phyloP scores from a whole-genome alignment of 352 stramenopile species.

The Phytopythium litorale region DNA sequence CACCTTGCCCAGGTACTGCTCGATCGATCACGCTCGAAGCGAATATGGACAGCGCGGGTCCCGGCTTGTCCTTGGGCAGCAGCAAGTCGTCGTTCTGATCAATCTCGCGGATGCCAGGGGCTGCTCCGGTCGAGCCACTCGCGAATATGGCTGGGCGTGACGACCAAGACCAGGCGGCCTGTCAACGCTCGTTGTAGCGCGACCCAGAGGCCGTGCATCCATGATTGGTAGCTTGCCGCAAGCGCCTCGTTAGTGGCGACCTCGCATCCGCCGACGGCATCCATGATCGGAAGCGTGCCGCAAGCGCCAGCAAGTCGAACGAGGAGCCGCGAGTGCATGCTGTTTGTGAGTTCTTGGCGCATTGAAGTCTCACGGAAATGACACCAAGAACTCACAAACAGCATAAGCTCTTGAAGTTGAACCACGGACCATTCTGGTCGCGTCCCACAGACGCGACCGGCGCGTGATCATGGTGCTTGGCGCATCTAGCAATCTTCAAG shows the following conservation, averaged over 20 bases:
- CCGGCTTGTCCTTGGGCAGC: constrained; percentile 42
- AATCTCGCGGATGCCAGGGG: constrained; percentile 55
- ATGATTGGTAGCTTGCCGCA: too few species aligned
- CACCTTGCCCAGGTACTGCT: constrained; percentile 81
- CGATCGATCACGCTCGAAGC: constrained; percentile 85
- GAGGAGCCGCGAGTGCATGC: constrained; percentile 29
- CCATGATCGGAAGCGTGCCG: too few species aligned
- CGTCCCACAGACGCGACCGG: too few species aligned
- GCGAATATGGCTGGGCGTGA: constrained; percentile 75
- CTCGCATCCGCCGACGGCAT: constrained; percentile 65
- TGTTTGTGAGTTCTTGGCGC: too few species aligned
- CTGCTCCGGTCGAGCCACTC: constrained; percentile 73
- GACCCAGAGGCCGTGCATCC: constrained; percentile 78
- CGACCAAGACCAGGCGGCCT: constrained; percentile 72
- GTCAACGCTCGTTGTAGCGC: constrained; percentile 69
- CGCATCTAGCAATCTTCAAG: too few species aligned
- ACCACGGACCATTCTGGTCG: too few species aligned
- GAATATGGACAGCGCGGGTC: constrained; percentile 58
- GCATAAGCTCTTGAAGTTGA: too few species aligned
- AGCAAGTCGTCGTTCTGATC: constrained; percentile 71
- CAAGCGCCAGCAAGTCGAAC: too few species aligned
- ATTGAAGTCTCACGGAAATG: too few species aligned
- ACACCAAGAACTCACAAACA: too few species aligned
- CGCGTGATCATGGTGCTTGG: too few species aligned
- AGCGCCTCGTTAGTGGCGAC: constrained; percentile 60